These are phyloP conservation scores for Calonectria multiphialidica DNA, from an alignment of 2,329 filamentous ascomycete species.

Conservation along the genomic window DNA sequence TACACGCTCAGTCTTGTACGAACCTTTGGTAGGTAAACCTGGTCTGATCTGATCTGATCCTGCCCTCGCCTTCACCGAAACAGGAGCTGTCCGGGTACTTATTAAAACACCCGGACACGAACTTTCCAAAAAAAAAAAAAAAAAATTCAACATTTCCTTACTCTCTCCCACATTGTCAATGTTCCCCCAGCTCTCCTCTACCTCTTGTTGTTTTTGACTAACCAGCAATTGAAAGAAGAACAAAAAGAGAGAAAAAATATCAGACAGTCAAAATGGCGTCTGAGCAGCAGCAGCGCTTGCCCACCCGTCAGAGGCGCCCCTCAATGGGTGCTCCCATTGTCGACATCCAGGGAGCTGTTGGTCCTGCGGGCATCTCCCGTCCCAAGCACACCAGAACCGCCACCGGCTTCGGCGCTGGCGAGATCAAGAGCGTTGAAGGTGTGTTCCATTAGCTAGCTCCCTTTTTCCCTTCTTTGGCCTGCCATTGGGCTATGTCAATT, in stretches of 20 bases:
- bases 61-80: conserved; percentile 29
- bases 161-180: conserved; percentile 22
- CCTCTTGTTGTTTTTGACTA: conserved; percentile 22
- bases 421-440: conserved; percentile 96
- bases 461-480: neutral
- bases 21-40: conserved; percentile 44
- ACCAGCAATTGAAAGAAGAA: conserved; percentile 19
- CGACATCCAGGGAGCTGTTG: conserved; percentile 87
- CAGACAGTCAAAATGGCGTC: conserved; percentile 47
- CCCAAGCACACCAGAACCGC: conserved; percentile 98
- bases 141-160: conserved; percentile 4
- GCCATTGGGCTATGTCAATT: conserved; percentile 21
- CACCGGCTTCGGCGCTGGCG: conserved; percentile 89
- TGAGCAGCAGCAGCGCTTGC: conserved; percentile 53
- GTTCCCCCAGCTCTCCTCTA: conserved; percentile 16
- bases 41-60: conserved; percentile 38
- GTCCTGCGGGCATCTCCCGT: conserved; percentile 85
- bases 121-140: neutral
- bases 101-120: neutral
- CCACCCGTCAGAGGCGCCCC: conserved; percentile 80
- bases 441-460: conserved; percentile 47
- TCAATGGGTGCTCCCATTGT: conserved; percentile 86
- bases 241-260: neutral
- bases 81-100: conserved; percentile 7
- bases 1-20: conserved; percentile 38